These are phyloP conservation scores for Pseudocercospora vitis DNA, from an alignment of 2,329 filamentous ascomycete genomes.

Conservation along the genomic window DNA sequence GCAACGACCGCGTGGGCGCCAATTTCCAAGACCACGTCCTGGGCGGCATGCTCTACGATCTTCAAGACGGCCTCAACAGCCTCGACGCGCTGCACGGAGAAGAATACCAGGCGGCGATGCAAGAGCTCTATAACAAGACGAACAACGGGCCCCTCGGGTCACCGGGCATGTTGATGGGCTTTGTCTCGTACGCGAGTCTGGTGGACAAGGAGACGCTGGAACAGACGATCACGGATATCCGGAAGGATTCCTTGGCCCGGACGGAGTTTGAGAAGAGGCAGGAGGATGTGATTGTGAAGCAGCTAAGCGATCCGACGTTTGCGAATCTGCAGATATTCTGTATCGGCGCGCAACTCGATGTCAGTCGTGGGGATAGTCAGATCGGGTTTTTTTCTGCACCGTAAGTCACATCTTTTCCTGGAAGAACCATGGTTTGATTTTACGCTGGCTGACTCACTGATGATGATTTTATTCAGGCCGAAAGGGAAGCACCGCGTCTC, in stretches of 20 bases:
- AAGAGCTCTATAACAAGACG: slow-evolving; percentile 38
- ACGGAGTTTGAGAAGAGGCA: slow-evolving; percentile 40
- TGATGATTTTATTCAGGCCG: no score
- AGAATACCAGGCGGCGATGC: slow-evolving; percentile 39
- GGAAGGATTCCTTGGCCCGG: slow-evolving; percentile 37
- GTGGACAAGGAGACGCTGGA: slow-evolving; percentile 34
- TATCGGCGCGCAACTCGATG: slow-evolving; percentile 38
- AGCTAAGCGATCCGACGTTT: slow-evolving; percentile 37
- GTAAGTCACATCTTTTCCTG: slow-evolving; percentile 7
- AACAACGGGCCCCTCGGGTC: slow-evolving; percentile 38
- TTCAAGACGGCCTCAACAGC: slow-evolving; percentile 34
- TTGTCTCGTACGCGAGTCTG: slow-evolving; percentile 37
- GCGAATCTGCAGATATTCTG: slow-evolving; percentile 42
- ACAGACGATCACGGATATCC: slow-evolving; percentile 35
- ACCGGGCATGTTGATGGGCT: slow-evolving; percentile 41
- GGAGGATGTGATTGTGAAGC: slow-evolving; percentile 37
- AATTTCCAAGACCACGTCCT: slow-evolving; percentile 52
- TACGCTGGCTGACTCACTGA: not conserved
- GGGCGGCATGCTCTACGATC: slow-evolving; percentile 35
- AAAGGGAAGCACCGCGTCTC: slow-evolving; percentile 36
- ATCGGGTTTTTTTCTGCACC: slow-evolving; percentile 37
- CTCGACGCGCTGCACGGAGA: slow-evolving; percentile 39
- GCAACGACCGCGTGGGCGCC: slow-evolving; percentile 55
- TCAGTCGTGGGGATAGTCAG: slow-evolving; percentile 33
- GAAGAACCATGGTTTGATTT: not conserved